Percentiles rank a stretch among this genome's conserved stretches.
These are phyloP conservation scores for Ophiostoma pallidulum DNA, from an alignment of 2,329 filamentous ascomycete genomes.

Conservation along the genomic window DNA sequence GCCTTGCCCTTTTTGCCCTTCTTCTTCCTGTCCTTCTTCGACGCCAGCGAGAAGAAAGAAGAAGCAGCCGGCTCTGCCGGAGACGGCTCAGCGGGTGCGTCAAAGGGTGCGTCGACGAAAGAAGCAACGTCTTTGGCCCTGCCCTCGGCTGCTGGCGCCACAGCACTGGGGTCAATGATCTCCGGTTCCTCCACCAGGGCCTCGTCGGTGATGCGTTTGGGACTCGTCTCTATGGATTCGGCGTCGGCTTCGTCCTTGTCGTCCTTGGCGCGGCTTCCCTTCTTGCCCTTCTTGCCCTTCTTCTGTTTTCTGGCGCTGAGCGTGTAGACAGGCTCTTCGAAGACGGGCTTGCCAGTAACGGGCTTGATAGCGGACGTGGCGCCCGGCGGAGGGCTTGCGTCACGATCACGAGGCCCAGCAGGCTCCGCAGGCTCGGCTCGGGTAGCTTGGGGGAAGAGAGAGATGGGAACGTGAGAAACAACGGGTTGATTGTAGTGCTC, in stretches of 20 bases:
- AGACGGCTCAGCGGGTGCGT: too few species aligned
- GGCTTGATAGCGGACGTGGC: neutral
- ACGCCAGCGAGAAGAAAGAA: slow-evolving; percentile 19
- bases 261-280: neutral
- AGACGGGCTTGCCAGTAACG: neutral
- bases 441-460: neutral
- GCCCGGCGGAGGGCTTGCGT: neutral
- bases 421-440: too few species aligned
- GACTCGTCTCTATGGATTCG: neutral
- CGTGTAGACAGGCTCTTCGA: neutral
- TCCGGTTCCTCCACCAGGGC: slow-evolving; percentile 5
- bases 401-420: too few species aligned
- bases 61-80: neutral
- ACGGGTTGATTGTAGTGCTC: neutral
- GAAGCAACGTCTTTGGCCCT: neutral
- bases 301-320: slow-evolving; percentile 4
- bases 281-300: slow-evolving; percentile 6
- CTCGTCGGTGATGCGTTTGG: neutral
- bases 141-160: neutral
- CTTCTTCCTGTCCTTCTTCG: slow-evolving; percentile 28
- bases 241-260: neutral
- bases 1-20: slow-evolving; percentile 33
- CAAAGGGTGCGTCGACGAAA: neutral
- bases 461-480: neutral
- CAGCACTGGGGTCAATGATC: neutral